phyloP scores from a whole-genome alignment of 441 rosid genomes.

The Brassica hybrid region DNA sequence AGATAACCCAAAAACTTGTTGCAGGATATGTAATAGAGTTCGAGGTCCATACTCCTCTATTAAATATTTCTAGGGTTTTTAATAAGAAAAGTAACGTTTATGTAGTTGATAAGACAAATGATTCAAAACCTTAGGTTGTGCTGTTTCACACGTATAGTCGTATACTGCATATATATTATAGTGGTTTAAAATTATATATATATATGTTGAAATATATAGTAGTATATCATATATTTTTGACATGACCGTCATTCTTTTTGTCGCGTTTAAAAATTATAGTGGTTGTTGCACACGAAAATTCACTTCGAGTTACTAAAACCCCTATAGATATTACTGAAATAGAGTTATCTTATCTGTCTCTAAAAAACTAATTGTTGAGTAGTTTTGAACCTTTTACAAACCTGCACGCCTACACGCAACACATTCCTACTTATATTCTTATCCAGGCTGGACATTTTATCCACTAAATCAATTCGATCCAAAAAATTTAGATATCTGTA shows the following conservation, averaged over 20 bases:
- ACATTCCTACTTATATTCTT: slow-evolving; percentile 6
- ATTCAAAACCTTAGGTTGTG: no score
- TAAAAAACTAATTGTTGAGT: not conserved
- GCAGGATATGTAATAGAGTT: not conserved
- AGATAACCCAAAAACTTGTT: not conserved
- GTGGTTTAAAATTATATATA: no score
- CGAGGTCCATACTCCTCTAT: not conserved
- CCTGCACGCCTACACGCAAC: slow-evolving; percentile 31
- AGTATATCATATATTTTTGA: not conserved
- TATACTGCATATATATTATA: not conserved
- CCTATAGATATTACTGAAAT: slow-evolving; percentile 5
- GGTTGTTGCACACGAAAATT: slow-evolving; percentile 37
- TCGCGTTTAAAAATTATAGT: slow-evolving; percentile 25
- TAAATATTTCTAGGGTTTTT: not conserved
- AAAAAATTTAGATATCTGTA: no score
- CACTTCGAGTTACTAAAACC: slow-evolving; percentile 27
- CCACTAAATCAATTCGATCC: no score
- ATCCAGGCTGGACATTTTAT: no score
- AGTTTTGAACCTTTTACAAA: no score
- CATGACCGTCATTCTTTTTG: slow-evolving; percentile 36
- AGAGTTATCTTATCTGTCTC: slow-evolving; percentile 23
- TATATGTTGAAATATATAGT: not conserved
- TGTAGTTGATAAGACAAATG: not conserved
- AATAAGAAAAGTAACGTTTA: not conserved
- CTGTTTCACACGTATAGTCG: not conserved